Evolutionary conservation across 2,329 filamentous ascomycete genomes (phyloP), one percentile per base, ranked within the genome.

Genomic region (Neofusicoccum cordaticola): DNA sequence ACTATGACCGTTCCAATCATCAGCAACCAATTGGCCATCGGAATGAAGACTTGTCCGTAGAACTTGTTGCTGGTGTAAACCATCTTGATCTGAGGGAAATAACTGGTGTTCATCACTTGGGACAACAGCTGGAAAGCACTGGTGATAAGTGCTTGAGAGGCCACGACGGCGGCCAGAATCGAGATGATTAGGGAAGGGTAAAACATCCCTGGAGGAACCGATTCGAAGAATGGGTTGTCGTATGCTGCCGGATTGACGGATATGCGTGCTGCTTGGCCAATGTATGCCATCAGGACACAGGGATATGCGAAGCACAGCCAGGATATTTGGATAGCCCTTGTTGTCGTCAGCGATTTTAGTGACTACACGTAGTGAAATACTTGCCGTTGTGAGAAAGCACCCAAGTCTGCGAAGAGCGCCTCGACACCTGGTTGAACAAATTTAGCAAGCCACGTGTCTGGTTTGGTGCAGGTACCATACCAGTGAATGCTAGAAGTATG

Each of bases 71-170:
- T 90, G 0, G 90, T 92, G 71, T 93, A 90, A 1, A 90, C 83
- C 3, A 90, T 83, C 69, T 89, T 87, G 73, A 93, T 87, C 67
- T 92, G 90, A 0, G 91, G 91, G 67, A 91, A 92, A 73, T 93
- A 93, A 0, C 82, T 85, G 4, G 87, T 77, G 65, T 87, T 89
- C 87, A 92, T 92, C 67, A 92, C 84, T 75, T 92, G 89, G 1
- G 85, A 83, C n/a, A 90, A 77, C 1, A 86, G 78, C 77, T 84
- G 68, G 68, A 93, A 93, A 0, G 88, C 87, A 7, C 86, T 87
- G 0, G 90, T 93, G 58, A 93, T 92, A 78, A 93, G 89, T 9
- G 90, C 90, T 68, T 93, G 90, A 3, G 87, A 90, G 0, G 90
- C 90, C 11, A 93, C 90, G 69, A 93, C 86, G 31, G 89, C 88